Percentiles rank a stretch among this genome's conserved stretches.
phyloP scores from a whole-genome alignment of 2,329 filamentous ascomycete genomes.

The Colletotrichum chrysophilum region DNA sequence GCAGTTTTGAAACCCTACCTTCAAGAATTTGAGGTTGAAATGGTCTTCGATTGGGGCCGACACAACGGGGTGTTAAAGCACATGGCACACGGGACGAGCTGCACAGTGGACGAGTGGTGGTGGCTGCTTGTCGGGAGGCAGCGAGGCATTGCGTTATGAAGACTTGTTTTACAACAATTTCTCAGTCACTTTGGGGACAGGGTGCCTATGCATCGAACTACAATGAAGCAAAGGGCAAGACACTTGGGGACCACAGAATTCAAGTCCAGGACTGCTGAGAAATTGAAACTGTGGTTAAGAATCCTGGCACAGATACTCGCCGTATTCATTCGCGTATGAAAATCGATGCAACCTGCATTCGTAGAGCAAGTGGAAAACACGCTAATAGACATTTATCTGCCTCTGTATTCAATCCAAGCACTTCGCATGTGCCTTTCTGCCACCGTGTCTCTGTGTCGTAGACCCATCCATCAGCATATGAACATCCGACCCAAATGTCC shows the following conservation, averaged over 20 bases:
- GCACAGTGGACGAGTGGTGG: conserved; percentile 68
- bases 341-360: neutral
- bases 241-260: neutral
- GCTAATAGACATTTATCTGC: neutral
- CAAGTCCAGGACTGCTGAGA: neutral
- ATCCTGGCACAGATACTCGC: neutral
- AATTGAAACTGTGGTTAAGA: neutral
- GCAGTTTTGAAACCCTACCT: conserved; percentile 61
- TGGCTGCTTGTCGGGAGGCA: conserved; percentile 61
- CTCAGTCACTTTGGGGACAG: neutral
- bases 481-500: neutral
- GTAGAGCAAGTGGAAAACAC: neutral
- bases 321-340: neutral
- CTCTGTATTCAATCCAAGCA: neutral
- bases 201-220: neutral
- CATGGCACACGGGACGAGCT: conserved; percentile 43
- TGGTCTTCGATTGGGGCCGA: conserved; percentile 65
- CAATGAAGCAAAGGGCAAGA: neutral
- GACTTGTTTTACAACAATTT: neutral
- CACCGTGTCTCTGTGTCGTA: neutral
- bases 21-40: conserved; percentile 66
- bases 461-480: neutral
- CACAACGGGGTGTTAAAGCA: conserved; percentile 55
- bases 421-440: neutral
- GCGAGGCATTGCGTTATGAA: neutral